Base-by-base conservation (phyloP, 805 yeast genomes). In the Ogataea pignaliae region DNA sequence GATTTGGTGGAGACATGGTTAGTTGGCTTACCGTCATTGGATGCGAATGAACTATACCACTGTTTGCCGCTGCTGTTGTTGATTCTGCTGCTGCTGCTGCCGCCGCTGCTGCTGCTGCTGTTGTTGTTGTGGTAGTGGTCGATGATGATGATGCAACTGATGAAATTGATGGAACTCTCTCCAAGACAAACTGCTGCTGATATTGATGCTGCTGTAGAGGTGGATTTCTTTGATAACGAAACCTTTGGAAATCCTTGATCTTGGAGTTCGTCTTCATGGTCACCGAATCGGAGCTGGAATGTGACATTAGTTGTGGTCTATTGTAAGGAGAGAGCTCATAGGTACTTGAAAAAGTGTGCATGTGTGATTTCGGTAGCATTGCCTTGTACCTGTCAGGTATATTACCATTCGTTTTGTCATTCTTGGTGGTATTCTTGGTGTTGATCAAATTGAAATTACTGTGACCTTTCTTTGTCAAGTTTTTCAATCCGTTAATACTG, bases 401-500 rank as follows among this genome's bases (percentile, higher is more conserved):
- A 4, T 6, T 15, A 17, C 26, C 37, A 17, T 35, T 18, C 29
- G 18, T 35, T 17, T 35, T 29, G 26, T 28, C 15, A 11, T 17
- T 35, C n/a, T 35, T 29, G 12, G 37, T 9, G 14, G 34, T 13
- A 10, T 9, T n/a, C n/a, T n/a, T n/a, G n/a, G n/a, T n/a, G n/a
- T n/a, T n/a, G n/a, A n/a, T n/a, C n/a, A n/a, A n/a, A n/a, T n/a
- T n/a, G n/a, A n/a, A n/a, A n/a, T n/a, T n/a, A n/a, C n/a, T n/a
- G n/a, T n/a, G n/a, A n/a, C n/a, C 14, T 26, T 28, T 38, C 18
- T 43, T 52, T 6, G 51, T 34, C 21, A 53, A 32, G 4, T 38
- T 28, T 26, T 42, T 52, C 40, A 50, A 43, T 17, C 38, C 36
- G 18, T 30, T 36, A 8, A 54, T 30, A 36, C 40, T 37, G 6